Evolutionary conservation across 306 rosid species (phyloP).

Genomic region (Fragaria ananassa): DNA sequence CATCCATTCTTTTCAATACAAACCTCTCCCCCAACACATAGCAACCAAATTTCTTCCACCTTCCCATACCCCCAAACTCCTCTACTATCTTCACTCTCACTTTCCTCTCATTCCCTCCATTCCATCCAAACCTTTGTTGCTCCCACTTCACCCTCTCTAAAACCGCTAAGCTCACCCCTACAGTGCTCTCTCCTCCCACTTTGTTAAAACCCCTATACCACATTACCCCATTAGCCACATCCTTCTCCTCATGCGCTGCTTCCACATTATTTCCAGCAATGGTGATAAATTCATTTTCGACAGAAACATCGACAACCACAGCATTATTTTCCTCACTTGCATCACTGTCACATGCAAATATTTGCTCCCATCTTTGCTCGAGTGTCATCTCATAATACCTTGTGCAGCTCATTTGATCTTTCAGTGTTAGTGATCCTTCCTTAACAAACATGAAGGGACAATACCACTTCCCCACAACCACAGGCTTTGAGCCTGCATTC

Average conservation of each 20-base stretch:
- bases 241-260: slow-evolving; percentile 22
- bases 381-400: slow-evolving; percentile 36
- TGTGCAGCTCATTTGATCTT: slow-evolving; percentile 8
- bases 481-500: background rate
- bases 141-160: slow-evolving; percentile 64
- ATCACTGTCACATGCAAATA: slow-evolving; percentile 15
- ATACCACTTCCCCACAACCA: slow-evolving; percentile 36
- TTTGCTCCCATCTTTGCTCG: slow-evolving; percentile 39
- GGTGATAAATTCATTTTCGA: slow-evolving; percentile 29
- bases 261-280: slow-evolving; percentile 27
- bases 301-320: slow-evolving; percentile 22
- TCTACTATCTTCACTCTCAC: slow-evolving; percentile 42
- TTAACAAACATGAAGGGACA: slow-evolving; percentile 37
- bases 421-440: slow-evolving; percentile 11
- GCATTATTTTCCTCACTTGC: background rate
- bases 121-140: slow-evolving; percentile 33
- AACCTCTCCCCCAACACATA: slow-evolving; percentile 44
- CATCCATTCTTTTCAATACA: slow-evolving; percentile 47
- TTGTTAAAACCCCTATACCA: slow-evolving; percentile 17
- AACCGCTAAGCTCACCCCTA: slow-evolving; percentile 50
- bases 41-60: slow-evolving; percentile 39
- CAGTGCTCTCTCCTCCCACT: slow-evolving; percentile 35
- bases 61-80: slow-evolving; percentile 34
- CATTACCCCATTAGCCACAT: slow-evolving; percentile 7
- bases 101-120: slow-evolving; percentile 32